Conservation (phyloP, 1,284 basidiomycete genomes). For the Sporisorium reilianum region DNA sequence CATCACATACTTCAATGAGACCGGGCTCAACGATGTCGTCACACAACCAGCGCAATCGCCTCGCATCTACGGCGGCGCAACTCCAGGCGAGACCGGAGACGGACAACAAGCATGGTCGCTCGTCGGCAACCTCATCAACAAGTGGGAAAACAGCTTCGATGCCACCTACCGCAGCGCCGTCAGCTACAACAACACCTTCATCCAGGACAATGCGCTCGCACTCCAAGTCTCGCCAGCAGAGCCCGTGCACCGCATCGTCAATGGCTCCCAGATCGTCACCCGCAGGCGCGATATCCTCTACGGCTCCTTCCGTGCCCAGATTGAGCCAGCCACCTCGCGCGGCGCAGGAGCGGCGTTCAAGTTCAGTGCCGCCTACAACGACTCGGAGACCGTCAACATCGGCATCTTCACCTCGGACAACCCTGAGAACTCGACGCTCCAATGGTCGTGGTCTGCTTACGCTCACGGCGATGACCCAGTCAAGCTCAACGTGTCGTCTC, state of each 20-base stretch:
- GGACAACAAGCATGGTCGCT: constrained; percentile 55
- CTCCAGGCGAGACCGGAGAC: constrained; percentile 48
- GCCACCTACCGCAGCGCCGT: constrained; percentile 53
- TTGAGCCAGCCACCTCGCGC: constrained; percentile 41
- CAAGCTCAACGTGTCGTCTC: constrained; percentile 49
- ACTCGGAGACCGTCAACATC: constrained; percentile 43
- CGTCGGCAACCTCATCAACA: constrained; percentile 52
- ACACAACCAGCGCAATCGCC: constrained; percentile 44
- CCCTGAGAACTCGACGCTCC: constrained; percentile 47
- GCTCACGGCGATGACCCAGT: constrained; percentile 39
- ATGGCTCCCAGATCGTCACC: constrained; percentile 56
- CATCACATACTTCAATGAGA: constrained; percentile 65
- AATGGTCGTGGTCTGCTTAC: constrained; percentile 55
- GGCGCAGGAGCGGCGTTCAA: constrained; percentile 51
- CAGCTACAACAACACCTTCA: constrained; percentile 57
- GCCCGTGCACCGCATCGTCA: constrained; percentile 46
- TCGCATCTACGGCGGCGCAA: constrained; percentile 40
- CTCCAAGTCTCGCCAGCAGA: constrained; percentile 54
- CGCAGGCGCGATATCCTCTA: constrained; percentile 61
- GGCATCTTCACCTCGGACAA: constrained; percentile 49
- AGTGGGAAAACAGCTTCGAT: constrained; percentile 57
- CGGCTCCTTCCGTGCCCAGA: constrained; percentile 58
- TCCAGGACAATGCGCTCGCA: constrained; percentile 44
- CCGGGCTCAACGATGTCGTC: constrained; percentile 48
- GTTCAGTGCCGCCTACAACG: constrained; percentile 56